Evolutionary conservation across 225 moss, liverwort and hornwort genomes (phyloP).

Genomic region (Pseudoscleropodium purum): DNA sequence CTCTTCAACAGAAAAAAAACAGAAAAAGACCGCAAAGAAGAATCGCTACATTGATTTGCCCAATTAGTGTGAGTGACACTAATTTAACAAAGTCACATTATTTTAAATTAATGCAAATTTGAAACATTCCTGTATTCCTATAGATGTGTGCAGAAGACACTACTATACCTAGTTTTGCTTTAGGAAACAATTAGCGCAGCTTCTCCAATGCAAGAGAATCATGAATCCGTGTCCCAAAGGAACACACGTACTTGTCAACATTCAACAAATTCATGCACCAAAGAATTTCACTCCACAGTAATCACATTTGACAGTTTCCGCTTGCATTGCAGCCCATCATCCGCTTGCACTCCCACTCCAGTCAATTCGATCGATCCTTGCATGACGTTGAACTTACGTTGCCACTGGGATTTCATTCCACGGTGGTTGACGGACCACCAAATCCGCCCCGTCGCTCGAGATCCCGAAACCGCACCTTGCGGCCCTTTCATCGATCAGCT

Average conservation of each 20-base stretch:
- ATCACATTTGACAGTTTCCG: not conserved
- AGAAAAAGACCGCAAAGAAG: not conserved
- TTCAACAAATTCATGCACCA: not conserved
- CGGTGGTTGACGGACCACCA: not conserved
- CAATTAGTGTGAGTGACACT: not conserved
- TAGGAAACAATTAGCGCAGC: not conserved
- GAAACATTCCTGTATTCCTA: not conserved
- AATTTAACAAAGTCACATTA: not conserved
- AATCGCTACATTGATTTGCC: not conserved
- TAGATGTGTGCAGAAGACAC: no score
- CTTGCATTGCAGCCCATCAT: not conserved
- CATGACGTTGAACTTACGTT: not conserved
- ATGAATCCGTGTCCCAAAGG: not conserved
- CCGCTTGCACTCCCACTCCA: not conserved
- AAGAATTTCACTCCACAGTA: not conserved
- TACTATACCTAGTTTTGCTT: no score
- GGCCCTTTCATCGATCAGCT: not conserved
- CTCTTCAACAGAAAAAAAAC: no score
- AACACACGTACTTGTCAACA: not conserved
- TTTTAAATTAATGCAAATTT: not conserved
- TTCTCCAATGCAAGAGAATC: no score
- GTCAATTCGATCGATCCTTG: not conserved
- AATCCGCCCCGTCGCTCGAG: not conserved
- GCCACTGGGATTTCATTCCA: not conserved
- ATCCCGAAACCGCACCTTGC: not conserved